A percentile compares a stretch with the other conserved stretches of the same genome.
Conservation (phyloP, 2,329 filamentous ascomycete genomes). For the Exophiala alcalophila region DNA sequence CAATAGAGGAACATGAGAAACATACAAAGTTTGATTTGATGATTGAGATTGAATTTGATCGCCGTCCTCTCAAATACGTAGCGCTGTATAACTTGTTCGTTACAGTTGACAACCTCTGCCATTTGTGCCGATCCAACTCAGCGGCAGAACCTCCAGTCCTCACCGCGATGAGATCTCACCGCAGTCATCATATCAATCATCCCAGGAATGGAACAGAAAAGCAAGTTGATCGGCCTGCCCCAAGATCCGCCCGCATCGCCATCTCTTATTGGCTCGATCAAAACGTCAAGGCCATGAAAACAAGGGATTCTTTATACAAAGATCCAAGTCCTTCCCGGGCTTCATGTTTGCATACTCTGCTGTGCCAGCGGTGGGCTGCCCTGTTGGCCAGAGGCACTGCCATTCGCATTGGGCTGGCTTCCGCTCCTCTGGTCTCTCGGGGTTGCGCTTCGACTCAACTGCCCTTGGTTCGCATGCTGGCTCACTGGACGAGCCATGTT, state of each 20-base stretch:
- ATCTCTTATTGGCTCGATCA: background rate
- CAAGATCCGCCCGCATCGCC: background rate
- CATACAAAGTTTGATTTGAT: too few species aligned
- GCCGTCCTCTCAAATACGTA: too few species aligned
- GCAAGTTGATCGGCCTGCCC: too few species aligned
- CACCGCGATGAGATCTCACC: too few species aligned
- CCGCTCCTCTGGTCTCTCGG: constrained; percentile 46
- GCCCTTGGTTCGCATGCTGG: constrained; percentile 31
- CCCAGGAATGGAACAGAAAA: too few species aligned
- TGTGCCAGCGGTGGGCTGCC: constrained; percentile 34
- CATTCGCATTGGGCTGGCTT: constrained; percentile 33
- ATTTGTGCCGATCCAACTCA: too few species aligned
- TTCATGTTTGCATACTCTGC: constrained; percentile 22
- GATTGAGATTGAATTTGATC: too few species aligned
- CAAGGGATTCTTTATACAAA: constrained; percentile 11
- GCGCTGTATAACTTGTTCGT: too few species aligned
- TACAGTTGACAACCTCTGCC: too few species aligned
- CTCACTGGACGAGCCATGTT: constrained; percentile 38
- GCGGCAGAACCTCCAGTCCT: too few species aligned
- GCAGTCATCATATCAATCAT: too few species aligned
- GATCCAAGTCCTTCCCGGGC: background rate
- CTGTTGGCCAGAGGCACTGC: constrained; percentile 36
- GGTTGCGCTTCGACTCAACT: constrained; percentile 45
- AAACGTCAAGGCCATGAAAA: constrained; percentile 3
- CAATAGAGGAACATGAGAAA: too few species aligned